Base-by-base conservation (phyloP, 805 yeast genomes). In the Yarrowia bubula region DNA sequence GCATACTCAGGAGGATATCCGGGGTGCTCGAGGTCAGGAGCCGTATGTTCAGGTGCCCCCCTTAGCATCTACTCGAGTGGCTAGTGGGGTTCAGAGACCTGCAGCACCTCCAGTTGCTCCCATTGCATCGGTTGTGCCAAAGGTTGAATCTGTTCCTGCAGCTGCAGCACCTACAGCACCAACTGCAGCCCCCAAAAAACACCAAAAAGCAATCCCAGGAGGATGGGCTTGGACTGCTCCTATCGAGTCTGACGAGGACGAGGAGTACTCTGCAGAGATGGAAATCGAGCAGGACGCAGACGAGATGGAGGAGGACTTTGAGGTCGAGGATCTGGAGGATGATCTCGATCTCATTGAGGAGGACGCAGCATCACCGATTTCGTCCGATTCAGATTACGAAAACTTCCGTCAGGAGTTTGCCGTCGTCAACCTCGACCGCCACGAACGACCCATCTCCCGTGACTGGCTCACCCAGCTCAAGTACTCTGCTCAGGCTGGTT, bases 401-500 rank as follows among this genome's bases (percentile, higher is more conserved):
- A 3, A 33, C 28, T 58, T 58, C 43, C 32, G 64, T 1, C 50
- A 43, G 35, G 64, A 58, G 35, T 58, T 58, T 43, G 39, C 64
- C 15, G 64, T 58, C n/a, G 64, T 58, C 28, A 43, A 43, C 35
- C 14, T 58, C 15, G 64, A 58, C 35, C 42, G 33, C 15, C 51
- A 43, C 10, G 51, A 33, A 5, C 41, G 64, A 18, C 64, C 64
- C 33, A 44, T 58, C 4, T 43, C 51, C 4, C 9, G 4, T 41
- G 28, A 58, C 51, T 58, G 64, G 64, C 35, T 58, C n/a, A 58
- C 51, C 1, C 64, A 58, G 43, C 51, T 58, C 28, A 43, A 44
- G 35, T 43, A 33, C 43, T 58, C 64, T 14, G 43, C 50, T 4
- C 51, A 43, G 35, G 41, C 64, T 0, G 64, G 64, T 1, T 39